Percentiles rank a stretch among this genome's conserved stretches.
phyloP scores from a whole-genome alignment of 148 eudicot genomes.

The Cornus suecica region DNA sequence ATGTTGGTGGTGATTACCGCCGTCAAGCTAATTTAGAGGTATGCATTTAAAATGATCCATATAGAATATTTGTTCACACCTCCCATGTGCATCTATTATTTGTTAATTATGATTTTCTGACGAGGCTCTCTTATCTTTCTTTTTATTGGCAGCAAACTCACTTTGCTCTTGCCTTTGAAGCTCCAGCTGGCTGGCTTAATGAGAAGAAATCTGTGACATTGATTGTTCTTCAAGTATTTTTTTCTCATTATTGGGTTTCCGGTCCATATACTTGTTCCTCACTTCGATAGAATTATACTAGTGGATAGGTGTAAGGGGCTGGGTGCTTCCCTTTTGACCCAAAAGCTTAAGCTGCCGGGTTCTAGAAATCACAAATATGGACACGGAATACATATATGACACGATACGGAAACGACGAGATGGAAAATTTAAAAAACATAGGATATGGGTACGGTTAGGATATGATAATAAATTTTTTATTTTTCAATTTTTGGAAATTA shows the following conservation, averaged over 20 bases:
- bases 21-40: conserved; percentile 54
- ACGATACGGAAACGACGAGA: too few relatives aligned
- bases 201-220: conserved; percentile 48
- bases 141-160: conserved; percentile 38
- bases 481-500: too few relatives aligned
- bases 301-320: too few relatives aligned
- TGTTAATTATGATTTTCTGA: background rate
- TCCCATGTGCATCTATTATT: background rate
- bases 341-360: too few relatives aligned
- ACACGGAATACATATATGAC: too few relatives aligned
- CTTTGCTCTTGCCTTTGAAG: conserved; percentile 68
- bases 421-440: too few relatives aligned
- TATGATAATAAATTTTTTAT: too few relatives aligned
- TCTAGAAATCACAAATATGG: too few relatives aligned
- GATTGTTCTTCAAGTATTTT: conserved; percentile 60
- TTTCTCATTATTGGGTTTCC: background rate
- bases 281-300: background rate
- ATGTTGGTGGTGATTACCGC: conserved; percentile 66
- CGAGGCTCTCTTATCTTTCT: background rate
- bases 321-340: too few relatives aligned
- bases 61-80: background rate
- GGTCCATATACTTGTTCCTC: conserved; percentile 3
- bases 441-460: too few relatives aligned
- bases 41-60: conserved; percentile 9
- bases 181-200: conserved; percentile 59